Percentiles rank a stretch among this genome's conserved stretches.
These are phyloP conservation scores for Urochloa ruziziensis DNA, from an alignment of 176 grass and related monocot genomes.

Conservation along the genomic window DNA sequence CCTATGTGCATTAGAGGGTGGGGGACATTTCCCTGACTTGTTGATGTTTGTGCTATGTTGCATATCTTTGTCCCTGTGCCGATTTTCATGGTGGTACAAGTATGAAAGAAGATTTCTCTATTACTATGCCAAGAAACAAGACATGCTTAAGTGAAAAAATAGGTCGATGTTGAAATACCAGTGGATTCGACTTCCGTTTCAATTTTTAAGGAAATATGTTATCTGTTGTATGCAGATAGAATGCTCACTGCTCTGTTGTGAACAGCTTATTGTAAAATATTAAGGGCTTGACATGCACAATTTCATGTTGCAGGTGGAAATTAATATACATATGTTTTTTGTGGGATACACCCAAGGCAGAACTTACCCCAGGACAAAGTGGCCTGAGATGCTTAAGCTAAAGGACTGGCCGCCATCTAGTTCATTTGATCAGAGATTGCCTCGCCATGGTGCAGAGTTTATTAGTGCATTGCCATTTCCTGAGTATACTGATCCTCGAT, in stretches of 20 bases:
- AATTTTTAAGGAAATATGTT: not conserved
- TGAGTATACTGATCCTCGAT: constrained; percentile 77
- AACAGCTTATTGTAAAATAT: not conserved
- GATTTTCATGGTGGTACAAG: not conserved
- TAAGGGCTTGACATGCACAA: not conserved
- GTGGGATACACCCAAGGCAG: constrained; percentile 51
- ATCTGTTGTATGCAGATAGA: not conserved
- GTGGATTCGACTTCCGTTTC: not conserved
- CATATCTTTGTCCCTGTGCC: no score
- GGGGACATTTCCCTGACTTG: no score
- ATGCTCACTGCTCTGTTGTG: not conserved
- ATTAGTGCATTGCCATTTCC: constrained; percentile 76
- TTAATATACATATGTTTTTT: constrained; percentile 64
- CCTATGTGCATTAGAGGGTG: not conserved
- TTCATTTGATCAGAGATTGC: constrained; percentile 69
- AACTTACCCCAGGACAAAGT: constrained; percentile 14
- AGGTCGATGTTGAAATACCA: not conserved
- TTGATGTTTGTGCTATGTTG: no score
- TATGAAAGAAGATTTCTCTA: not conserved
- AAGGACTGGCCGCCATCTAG: constrained; percentile 76
- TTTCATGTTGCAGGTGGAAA: constrained; percentile 52
- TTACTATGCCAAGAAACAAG: not conserved
- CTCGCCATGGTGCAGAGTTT: constrained; percentile 83
- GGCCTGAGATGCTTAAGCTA: constrained; percentile 81
- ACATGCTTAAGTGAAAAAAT: no score